phyloP scores from a whole-genome alignment of 305 asterid genomes.

The Rubia occidens region DNA sequence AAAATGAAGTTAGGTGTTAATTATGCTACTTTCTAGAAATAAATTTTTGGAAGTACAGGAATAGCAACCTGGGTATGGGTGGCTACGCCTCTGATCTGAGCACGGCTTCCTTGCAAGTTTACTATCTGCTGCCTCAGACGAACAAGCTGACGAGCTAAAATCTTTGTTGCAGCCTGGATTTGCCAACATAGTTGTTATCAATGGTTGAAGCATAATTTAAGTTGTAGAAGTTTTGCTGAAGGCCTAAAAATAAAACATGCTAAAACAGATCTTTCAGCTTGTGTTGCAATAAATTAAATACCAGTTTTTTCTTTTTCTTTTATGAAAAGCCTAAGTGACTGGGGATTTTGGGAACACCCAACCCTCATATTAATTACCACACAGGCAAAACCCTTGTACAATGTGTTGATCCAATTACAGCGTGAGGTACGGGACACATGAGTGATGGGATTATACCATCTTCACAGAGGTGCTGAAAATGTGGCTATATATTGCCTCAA shows the following conservation, averaged over 20 bases:
- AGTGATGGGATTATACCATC: too few relatives aligned
- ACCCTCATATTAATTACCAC: too few relatives aligned
- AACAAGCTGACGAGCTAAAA: constrained; percentile 77
- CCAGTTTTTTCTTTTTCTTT: too few relatives aligned
- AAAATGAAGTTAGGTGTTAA: background rate
- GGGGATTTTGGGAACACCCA: too few relatives aligned
- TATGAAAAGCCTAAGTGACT: too few relatives aligned
- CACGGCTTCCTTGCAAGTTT: constrained; percentile 86
- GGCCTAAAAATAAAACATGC: background rate
- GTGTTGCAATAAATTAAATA: background rate
- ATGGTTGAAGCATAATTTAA: background rate
- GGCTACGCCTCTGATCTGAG: constrained; percentile 90
- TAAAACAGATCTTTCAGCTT: background rate
- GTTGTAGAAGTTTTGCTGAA: background rate
- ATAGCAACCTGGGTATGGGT: constrained; percentile 79
- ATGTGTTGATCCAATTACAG: too few relatives aligned
- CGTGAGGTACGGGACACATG: too few relatives aligned
- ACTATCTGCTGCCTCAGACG: constrained; percentile 86
- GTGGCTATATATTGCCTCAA: too few relatives aligned
- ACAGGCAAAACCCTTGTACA: too few relatives aligned
- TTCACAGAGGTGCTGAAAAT: too few relatives aligned
- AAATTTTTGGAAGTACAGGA: background rate
- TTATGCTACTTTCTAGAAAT: background rate
- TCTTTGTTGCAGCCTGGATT: constrained; percentile 73
- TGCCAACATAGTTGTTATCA: constrained; percentile 4